These are phyloP conservation scores for Trichosporon sp. DNA, from an alignment of 1,284 basidiomycete genomes.

Conservation along the genomic window DNA sequence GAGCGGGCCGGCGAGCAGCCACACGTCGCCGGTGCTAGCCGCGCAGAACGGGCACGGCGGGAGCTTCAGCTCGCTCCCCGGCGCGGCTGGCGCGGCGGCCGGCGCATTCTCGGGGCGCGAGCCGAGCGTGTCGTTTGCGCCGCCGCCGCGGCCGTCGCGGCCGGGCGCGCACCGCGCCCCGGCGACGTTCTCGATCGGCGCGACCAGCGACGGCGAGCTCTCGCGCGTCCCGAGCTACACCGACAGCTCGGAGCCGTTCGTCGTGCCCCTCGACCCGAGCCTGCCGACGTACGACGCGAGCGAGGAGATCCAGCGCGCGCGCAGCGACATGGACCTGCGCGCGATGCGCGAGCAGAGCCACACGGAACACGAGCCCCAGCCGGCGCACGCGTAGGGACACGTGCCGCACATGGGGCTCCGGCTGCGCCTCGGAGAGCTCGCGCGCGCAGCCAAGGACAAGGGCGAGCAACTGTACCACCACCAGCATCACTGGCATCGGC, in stretches of 20 bases:
- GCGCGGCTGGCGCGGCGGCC: constrained; percentile 4
- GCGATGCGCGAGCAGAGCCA: not conserved
- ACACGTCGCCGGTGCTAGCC: constrained; percentile 9
- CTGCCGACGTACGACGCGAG: constrained; percentile 76
- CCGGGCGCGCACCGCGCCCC: not conserved
- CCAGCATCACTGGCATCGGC: not conserved
- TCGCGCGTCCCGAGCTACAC: constrained; percentile 70
- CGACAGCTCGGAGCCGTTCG: constrained; percentile 52
- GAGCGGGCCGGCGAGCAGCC: not conserved
- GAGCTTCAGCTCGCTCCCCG: constrained; percentile 22
- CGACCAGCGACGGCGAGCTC: constrained; percentile 21
- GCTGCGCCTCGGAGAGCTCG: not conserved
- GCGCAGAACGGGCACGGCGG: constrained; percentile 1
- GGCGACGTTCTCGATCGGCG: not conserved
- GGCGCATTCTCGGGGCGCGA: constrained; percentile 8
- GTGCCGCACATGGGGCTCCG: not conserved
- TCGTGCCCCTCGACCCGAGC: constrained; percentile 73
- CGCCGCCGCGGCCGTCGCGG: not conserved
- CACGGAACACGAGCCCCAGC: not conserved
- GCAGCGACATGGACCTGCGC: constrained; percentile 9
- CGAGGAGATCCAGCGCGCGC: constrained; percentile 22
- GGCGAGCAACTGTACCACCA: not conserved
- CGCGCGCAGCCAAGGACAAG: not conserved
- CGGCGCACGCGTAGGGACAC: not conserved
- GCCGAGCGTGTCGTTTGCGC: constrained; percentile 11